A percentile compares a stretch with the other conserved stretches of the same genome.
These are phyloP conservation scores for Aspergillus wentii DNA, from an alignment of 495 filamentous ascomycete genomes.

Conservation along the genomic window DNA sequence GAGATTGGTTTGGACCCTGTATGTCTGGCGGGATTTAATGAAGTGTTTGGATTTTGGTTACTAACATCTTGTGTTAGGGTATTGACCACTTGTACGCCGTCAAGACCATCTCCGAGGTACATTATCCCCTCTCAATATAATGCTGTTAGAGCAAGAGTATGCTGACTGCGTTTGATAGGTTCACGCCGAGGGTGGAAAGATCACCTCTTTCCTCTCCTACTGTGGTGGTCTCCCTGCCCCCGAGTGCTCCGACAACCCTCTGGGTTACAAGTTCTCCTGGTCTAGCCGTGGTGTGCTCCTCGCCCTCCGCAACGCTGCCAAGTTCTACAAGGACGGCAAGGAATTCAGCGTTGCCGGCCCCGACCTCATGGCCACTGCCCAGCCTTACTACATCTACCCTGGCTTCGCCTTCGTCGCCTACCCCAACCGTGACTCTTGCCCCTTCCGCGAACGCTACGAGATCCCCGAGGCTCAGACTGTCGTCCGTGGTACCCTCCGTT, in stretches of 20 bases:
- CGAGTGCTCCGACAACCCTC: conserved; percentile 81
- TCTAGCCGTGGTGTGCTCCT: conserved; percentile 81
- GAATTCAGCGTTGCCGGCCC: conserved; percentile 52
- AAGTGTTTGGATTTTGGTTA: not conserved
- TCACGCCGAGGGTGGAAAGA: conserved; percentile 80
- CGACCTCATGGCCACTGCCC: conserved; percentile 80
- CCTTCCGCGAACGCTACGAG: conserved; percentile 81
- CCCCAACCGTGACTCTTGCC: conserved; percentile 84
- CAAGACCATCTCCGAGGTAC: conserved; percentile 76
- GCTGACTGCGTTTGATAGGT: conserved; percentile 25
- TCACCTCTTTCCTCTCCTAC: conserved; percentile 77
- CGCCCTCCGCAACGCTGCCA: conserved; percentile 80
- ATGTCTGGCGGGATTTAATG: no score
- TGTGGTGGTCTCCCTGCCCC: conserved; percentile 85
- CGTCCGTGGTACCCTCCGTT: conserved; percentile 70
- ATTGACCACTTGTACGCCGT: conserved; percentile 85
- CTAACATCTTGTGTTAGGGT: conserved; percentile 26
- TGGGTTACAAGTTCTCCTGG: conserved; percentile 96
- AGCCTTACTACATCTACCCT: conserved; percentile 89
- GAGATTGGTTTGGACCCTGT: conserved; percentile 77
- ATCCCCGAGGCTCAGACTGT: conserved; percentile 71
- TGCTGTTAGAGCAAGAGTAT: no score
- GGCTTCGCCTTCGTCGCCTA: conserved; percentile 90
- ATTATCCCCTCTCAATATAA: not conserved
- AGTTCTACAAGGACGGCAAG: conserved; percentile 76